Evolutionary conservation across 257 asterid species (phyloP), one percentile per base, ranked within the genome.

Genomic region (Solanum clarkiae): DNA sequence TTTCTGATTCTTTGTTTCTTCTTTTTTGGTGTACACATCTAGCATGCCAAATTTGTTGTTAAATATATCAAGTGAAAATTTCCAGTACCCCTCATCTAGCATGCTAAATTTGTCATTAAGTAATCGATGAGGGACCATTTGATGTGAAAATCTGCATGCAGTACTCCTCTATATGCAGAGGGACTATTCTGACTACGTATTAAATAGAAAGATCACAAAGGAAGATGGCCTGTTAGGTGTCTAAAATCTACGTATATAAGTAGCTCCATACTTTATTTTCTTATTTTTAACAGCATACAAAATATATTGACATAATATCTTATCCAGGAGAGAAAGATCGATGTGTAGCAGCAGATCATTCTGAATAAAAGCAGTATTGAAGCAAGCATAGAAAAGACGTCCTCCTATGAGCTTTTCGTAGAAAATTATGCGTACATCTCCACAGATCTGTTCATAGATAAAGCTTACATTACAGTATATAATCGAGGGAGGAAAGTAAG

Each of bases 341-440:
- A 56, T 13, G 18, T 49, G 74, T 7, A 55, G 97, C 68, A 95
- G 84, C 4, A 95, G 86, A 87, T 97, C 91, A 83, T 91, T 88
- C 3, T 89, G 90, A 82, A 95, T 93, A 89, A 93, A 95, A 71
- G 97, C 88, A 11, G 97, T 93, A 74, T 95, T 95, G 91, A 95
- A 95, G 92, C 97, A 93, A 7, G 89, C 93, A 20, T 95, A 93
- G 88, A 95, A 95, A 59, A 95, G 88, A 22, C 97, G 94, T 62
- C 97, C 95, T 59, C 98, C 97, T 8, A 93, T 92, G 49, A 93
- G 88, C 84, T 88, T 93, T 85, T 95, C 95, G 8, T 93, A 95
- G 90, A 95, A 92, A 80, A 92, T 92, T 42, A 95, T 90, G 16
- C 95, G 95, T 36, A 93, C 91, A 47, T 93, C 98, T 62, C 97